Percentiles rank a stretch among this genome's conserved stretches.
phyloP scores from a whole-genome alignment of 768 basidiomycete species.

The Lentinula detonsa region DNA sequence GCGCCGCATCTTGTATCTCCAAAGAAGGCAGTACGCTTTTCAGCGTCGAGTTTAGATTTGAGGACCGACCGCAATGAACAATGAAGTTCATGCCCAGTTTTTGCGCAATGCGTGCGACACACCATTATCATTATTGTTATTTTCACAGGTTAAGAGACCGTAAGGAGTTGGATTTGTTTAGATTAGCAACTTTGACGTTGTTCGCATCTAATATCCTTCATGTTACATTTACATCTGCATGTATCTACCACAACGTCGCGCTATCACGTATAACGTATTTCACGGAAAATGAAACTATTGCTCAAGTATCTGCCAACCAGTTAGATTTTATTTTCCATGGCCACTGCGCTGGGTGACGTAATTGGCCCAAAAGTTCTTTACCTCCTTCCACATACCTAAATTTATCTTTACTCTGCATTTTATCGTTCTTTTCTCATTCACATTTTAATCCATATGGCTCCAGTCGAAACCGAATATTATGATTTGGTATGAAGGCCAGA shows the following conservation, averaged over 20 bases:
- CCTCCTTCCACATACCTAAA: not conserved
- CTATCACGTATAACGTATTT: not conserved
- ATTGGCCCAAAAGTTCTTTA: not conserved
- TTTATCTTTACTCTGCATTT: not conserved
- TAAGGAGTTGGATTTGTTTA: not conserved
- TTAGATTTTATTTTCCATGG: too few species aligned
- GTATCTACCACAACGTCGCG: not conserved
- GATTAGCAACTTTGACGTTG: not conserved
- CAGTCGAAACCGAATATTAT: conserved; percentile 88
- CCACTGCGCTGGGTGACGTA: not conserved
- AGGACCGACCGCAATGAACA: not conserved
- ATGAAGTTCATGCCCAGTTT: not conserved
- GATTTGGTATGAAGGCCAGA: conserved; percentile 53
- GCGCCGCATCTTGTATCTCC: conserved; percentile 26
- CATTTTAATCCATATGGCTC: conserved; percentile 48
- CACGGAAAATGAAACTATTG: too few species aligned
- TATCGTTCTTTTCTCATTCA: conserved; percentile 3
- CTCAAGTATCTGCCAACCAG: too few species aligned
- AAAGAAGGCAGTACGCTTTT: conserved; percentile 60
- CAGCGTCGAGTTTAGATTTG: conserved; percentile 30
- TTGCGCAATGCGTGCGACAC: not conserved
- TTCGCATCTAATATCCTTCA: not conserved
- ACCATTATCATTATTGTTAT: not conserved
- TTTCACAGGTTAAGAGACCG: not conserved
- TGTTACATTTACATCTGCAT: not conserved